A percentile compares a stretch with the other conserved stretches of the same genome.
These are phyloP conservation scores for Suillus luteus DNA, from an alignment of 768 basidiomycete genomes.

Conservation along the genomic window DNA sequence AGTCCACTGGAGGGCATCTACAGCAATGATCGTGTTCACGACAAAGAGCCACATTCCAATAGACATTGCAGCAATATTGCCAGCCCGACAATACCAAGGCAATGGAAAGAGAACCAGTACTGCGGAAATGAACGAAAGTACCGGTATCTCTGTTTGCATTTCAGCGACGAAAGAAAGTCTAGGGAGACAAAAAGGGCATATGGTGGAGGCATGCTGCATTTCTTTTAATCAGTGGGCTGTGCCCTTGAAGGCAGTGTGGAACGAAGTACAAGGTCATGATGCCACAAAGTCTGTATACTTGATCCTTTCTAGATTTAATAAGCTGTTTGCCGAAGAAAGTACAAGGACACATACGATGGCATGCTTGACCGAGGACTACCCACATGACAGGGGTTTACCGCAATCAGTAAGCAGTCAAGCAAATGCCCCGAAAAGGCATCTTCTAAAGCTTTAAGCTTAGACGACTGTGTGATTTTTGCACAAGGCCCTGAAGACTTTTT, in stretches of 20 bases:
- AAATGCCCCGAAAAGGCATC: slow-evolving; percentile 32
- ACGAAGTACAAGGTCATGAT: slow-evolving; percentile 22
- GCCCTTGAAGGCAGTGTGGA: background rate
- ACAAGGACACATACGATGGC: slow-evolving; percentile 25
- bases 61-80: slow-evolving; percentile 48
- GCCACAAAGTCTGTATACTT: slow-evolving; percentile 7
- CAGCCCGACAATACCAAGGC: slow-evolving; percentile 42
- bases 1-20: slow-evolving; percentile 66
- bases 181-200: background rate
- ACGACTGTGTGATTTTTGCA: background rate
- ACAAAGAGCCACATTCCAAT: slow-evolving; percentile 54
- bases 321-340: slow-evolving; percentile 26
- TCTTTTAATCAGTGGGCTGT: slow-evolving; percentile 3
- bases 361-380: slow-evolving; percentile 4
- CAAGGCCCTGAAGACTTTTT: too few relatives aligned
- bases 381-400: slow-evolving; percentile 14
- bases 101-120: slow-evolving; percentile 41
- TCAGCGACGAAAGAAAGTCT: slow-evolving; percentile 12
- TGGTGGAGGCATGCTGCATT: background rate
- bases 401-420: slow-evolving; percentile 29
- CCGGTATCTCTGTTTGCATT: slow-evolving; percentile 37
- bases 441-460: slow-evolving; percentile 15
- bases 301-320: slow-evolving; percentile 19
- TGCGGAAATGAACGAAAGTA: slow-evolving; percentile 48
- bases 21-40: slow-evolving; percentile 49